Percentiles rank a stretch among this genome's conserved stretches.
phyloP scores from a whole-genome alignment of 2,329 filamentous ascomycete genomes.

The Epichloe amarillans region DNA sequence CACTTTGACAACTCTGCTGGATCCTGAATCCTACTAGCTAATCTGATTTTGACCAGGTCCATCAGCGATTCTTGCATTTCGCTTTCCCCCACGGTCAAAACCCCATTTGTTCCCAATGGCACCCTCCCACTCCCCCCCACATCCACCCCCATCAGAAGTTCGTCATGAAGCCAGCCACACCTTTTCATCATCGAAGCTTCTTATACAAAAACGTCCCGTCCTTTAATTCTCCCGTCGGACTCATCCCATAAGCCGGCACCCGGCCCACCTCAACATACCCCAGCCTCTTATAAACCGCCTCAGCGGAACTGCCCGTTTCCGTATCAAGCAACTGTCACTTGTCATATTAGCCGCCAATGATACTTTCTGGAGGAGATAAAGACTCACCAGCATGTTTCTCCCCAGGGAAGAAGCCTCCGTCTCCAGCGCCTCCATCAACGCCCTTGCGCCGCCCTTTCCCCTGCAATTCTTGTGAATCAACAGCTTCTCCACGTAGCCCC shows the following conservation, averaged over 20 bases:
- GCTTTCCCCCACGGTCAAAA: not conserved
- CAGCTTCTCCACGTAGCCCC: slow-evolving; percentile 43
- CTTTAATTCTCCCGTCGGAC: slow-evolving; percentile 33
- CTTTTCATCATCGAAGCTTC: slow-evolving; percentile 23
- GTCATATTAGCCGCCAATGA: not conserved
- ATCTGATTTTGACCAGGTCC: no score
- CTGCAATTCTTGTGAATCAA: slow-evolving; percentile 40
- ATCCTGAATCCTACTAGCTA: no score
- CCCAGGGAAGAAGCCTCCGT: slow-evolving; percentile 34
- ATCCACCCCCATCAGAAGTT: no score
- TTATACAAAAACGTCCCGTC: slow-evolving; percentile 48
- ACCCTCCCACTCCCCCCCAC: no score
- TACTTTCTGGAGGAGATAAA: no score
- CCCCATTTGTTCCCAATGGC: no score
- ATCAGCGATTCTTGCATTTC: no score
- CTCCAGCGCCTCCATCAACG: slow-evolving; percentile 42
- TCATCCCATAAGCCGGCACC: slow-evolving; percentile 39
- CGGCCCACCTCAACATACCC: slow-evolving; percentile 42
- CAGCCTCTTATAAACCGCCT: slow-evolving; percentile 39
- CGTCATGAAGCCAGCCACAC: not conserved
- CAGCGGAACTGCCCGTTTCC: slow-evolving; percentile 37
- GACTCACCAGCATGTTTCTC: slow-evolving; percentile 39
- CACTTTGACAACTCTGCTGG: no score
- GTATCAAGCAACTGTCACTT: slow-evolving; percentile 34
- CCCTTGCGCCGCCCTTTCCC: slow-evolving; percentile 35